Percentiles rank a stretch among this genome's conserved stretches.
phyloP scores from a whole-genome alignment of 148 eudicot species.

The Camellia japonica region DNA sequence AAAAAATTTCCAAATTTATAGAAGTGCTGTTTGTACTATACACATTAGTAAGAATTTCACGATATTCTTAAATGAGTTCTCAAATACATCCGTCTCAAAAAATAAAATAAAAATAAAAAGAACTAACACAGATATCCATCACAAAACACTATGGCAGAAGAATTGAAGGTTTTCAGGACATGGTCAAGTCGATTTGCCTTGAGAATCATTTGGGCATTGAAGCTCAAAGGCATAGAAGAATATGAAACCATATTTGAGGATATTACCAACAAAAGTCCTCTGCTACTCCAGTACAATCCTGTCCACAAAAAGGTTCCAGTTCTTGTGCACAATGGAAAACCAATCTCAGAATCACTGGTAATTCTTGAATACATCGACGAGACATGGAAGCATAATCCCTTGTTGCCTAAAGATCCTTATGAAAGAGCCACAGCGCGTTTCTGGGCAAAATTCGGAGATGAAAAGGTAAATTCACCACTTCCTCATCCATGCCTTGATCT shows the following conservation, averaged over 20 bases:
- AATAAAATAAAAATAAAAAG: no score
- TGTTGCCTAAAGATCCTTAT: slow-evolving; percentile 35
- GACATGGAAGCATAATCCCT: slow-evolving; percentile 28
- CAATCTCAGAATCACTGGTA: slow-evolving; percentile 35
- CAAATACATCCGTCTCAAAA: no score
- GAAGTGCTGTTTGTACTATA: no score
- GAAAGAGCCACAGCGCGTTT: slow-evolving; percentile 36
- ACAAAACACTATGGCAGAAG: slow-evolving; percentile 26
- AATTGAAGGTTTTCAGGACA: slow-evolving; percentile 36
- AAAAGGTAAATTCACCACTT: slow-evolving; percentile 23
- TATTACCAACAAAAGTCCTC: slow-evolving; percentile 26
- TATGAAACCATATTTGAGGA: slow-evolving; percentile 33
- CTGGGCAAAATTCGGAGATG: slow-evolving; percentile 38
- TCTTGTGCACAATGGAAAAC: slow-evolving; percentile 34
- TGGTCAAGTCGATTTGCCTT: slow-evolving; percentile 36
- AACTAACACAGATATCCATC: no score
- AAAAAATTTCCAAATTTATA: no score
- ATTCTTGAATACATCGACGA: slow-evolving; percentile 41
- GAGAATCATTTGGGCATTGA: slow-evolving; percentile 32
- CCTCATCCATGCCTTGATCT: not conserved
- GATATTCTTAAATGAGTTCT: no score
- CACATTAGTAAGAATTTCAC: no score
- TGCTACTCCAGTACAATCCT: slow-evolving; percentile 32
- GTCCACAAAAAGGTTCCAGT: slow-evolving; percentile 33
- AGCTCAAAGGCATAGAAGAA: slow-evolving; percentile 32